Conservation (phyloP, 1,139 yeast species). For the Hansenula sp. region DNA sequence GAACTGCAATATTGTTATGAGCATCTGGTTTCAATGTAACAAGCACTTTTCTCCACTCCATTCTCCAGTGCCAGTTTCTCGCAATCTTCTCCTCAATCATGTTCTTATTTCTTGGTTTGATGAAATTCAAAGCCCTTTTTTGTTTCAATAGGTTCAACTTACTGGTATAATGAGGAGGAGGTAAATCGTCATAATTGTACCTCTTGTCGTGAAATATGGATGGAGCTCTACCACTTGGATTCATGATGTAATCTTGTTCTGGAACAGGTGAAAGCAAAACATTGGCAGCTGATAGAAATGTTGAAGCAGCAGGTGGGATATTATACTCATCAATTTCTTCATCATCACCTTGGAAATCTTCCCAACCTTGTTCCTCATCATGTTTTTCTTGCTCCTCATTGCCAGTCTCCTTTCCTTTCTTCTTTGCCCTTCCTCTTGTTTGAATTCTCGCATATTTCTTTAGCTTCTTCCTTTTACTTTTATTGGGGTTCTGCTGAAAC, state of each 20-base stretch:
- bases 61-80: slow-evolving; percentile 76
- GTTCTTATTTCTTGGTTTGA: slow-evolving; percentile 33
- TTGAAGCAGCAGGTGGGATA: slow-evolving; percentile 53
- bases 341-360: background rate
- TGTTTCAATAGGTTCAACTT: slow-evolving; percentile 4
- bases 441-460: slow-evolving; percentile 30
- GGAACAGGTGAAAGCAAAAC: slow-evolving; percentile 84
- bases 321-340: slow-evolving; percentile 27
- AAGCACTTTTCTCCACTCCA: slow-evolving; percentile 91
- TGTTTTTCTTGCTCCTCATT: too few species aligned
- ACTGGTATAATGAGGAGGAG: slow-evolving; percentile 39
- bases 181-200: slow-evolving; percentile 64
- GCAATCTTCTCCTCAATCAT: slow-evolving; percentile 81
- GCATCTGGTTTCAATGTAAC: slow-evolving; percentile 90
- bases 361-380: slow-evolving; percentile 1
- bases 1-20: slow-evolving; percentile 86
- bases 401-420: background rate
- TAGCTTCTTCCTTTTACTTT: slow-evolving; percentile 20
- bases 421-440: slow-evolving; percentile 14
- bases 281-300: slow-evolving; percentile 54
- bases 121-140: slow-evolving; percentile 13
- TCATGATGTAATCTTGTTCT: slow-evolving; percentile 56
- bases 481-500: slow-evolving; percentile 6
- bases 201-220: slow-evolving; percentile 77
- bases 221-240: slow-evolving; percentile 51